These are phyloP conservation scores for Nannizzia gypsea DNA, from an alignment of 2,329 filamentous ascomycete genomes.

Conservation along the genomic window DNA sequence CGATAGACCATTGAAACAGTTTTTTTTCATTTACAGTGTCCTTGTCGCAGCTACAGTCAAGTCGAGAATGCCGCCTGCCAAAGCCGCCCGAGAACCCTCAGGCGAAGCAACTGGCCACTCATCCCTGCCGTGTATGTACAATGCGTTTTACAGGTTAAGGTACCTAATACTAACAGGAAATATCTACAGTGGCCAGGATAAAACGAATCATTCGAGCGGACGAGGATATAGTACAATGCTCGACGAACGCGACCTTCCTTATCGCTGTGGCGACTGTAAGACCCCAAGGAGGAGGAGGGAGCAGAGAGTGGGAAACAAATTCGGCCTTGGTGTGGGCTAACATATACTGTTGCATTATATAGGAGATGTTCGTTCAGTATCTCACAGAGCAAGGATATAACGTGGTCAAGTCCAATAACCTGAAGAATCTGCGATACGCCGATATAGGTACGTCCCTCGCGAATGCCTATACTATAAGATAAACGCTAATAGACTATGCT, in stretches of 20 bases:
- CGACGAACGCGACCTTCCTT: slow-evolving; percentile 86
- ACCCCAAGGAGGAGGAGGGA: slow-evolving; percentile 6
- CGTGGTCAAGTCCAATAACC: slow-evolving; percentile 87
- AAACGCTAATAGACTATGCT: slow-evolving; percentile 8
- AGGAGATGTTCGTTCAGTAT: slow-evolving; percentile 95
- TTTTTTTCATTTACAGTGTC: background rate
- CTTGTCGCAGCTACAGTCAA: background rate
- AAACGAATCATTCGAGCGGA: slow-evolving; percentile 92
- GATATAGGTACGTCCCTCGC: slow-evolving; percentile 58
- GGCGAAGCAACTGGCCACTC: slow-evolving; percentile 55
- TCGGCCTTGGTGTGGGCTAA: background rate
- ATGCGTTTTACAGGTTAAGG: background rate
- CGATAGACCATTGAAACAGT: background rate
- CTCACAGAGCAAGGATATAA: slow-evolving; percentile 74
- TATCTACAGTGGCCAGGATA: slow-evolving; percentile 64
- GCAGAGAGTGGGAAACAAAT: background rate
- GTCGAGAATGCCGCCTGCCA: background rate
- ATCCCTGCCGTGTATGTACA: slow-evolving; percentile 64
- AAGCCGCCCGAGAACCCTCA: background rate
- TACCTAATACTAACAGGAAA: background rate
- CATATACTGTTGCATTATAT: slow-evolving; percentile 5
- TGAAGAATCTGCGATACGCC: slow-evolving; percentile 90
- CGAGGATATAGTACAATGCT: slow-evolving; percentile 72
- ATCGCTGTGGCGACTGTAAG: slow-evolving; percentile 78
- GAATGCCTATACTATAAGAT: background rate